Base-by-base conservation (phyloP, 495 filamentous ascomycete species). In the Talaromyces liani region DNA sequence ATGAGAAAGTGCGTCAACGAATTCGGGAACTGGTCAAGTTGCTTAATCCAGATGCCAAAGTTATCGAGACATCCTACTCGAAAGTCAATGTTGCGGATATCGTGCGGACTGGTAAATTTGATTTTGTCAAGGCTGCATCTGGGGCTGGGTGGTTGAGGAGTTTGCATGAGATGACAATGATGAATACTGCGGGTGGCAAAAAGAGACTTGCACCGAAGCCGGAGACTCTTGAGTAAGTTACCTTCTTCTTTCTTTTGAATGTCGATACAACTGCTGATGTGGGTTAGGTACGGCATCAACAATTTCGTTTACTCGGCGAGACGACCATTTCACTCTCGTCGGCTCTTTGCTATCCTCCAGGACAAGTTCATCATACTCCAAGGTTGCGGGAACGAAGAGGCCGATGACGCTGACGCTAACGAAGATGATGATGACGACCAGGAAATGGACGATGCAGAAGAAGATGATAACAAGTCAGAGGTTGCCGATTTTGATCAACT, bases 311-410 rank as follows among this genome's bases (percentile, higher is more conserved):
- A 85, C 65, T 68, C 72, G 20, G 77, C 78, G 0, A 72, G 80
- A 10, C 74, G 80, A 9, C 83, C 83, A 0, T 85, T 85, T 61
- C 79, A 84, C 63, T 78, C 83, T 1, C 72, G 71, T 3, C 68
- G 77, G 12, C 70, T 85, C 2, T 85, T 78, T 68, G 66, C 74
- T 6, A 72, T 82, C 16, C 71, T 85, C 9, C 75, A 84, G 33
- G 76, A 82, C 57, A 83, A 84, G 62, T 85, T 85, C 62, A 81
- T 85, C 25, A 67, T 85, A 16, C 69, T 79, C 8, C 78, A 81
- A 34, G 75, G 80, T 56, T 75, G 70, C 12, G 77, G 79, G 58
- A 68, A 71, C 3, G 73, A 77, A 27, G 72, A 72, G 9, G 71
- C 73, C 2, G 73, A 72, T 0, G 68, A 72, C 22, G 22, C 22